A percentile compares a stretch with the other conserved stretches of the same genome.
phyloP scores from a whole-genome alignment of 2,329 filamentous ascomycete genomes.

The Colletotrichum liriopes region DNA sequence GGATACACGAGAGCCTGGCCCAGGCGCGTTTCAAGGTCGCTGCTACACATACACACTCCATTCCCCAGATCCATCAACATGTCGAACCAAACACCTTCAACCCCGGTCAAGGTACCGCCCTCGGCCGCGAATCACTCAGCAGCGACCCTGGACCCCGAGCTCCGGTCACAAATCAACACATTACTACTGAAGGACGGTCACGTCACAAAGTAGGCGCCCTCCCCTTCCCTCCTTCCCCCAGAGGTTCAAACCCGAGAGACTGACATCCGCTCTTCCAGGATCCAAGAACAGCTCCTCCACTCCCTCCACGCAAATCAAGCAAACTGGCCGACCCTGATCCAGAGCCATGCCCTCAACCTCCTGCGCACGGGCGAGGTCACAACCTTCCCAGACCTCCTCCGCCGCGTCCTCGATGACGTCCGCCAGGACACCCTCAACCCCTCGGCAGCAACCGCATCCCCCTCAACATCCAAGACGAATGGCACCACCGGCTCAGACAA shows the following conservation, averaged over 20 bases:
- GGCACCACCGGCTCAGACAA: constrained; percentile 41
- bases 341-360: constrained; percentile 72
- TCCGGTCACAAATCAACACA: constrained; percentile 75
- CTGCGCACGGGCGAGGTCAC: constrained; percentile 73
- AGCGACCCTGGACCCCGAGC: constrained; percentile 73
- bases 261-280: constrained; percentile 57
- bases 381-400: constrained; percentile 74
- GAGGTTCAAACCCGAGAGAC: neutral
- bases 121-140: constrained; percentile 73
- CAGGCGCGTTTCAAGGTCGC: neutral
- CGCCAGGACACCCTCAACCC: constrained; percentile 63
- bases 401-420: constrained; percentile 74
- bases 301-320: constrained; percentile 70
- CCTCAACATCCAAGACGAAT: constrained; percentile 48
- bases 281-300: constrained; percentile 76
- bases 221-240: constrained; percentile 11
- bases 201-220: constrained; percentile 67
- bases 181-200: constrained; percentile 72
- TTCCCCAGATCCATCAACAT: constrained; percentile 49
- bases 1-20: neutral
- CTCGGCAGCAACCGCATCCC: constrained; percentile 48
- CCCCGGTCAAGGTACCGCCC: constrained; percentile 73
- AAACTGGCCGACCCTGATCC: constrained; percentile 76
- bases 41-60: constrained; percentile 14
- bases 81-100: constrained; percentile 63